A percentile compares a stretch with the other conserved stretches of the same genome.
Conservation (phyloP, 106 monocot genomes). For the Gastrodia elata region DNA sequence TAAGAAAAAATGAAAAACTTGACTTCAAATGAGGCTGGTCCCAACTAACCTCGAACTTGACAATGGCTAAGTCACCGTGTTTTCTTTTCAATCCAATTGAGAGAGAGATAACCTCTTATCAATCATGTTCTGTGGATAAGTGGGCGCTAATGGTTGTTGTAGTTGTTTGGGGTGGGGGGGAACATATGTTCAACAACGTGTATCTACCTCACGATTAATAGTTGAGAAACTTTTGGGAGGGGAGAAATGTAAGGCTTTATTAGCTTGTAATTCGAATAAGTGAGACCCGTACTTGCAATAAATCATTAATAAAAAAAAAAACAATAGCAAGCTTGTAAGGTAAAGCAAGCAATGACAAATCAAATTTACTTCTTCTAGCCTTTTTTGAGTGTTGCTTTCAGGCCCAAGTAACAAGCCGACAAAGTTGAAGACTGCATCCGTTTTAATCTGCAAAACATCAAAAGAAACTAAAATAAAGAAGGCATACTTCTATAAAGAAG, state of each 20-base stretch:
- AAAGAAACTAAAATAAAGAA: not conserved
- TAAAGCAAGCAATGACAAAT: not conserved
- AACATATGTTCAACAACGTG: too few relatives aligned
- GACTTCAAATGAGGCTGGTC: not conserved
- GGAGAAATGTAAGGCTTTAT: not conserved
- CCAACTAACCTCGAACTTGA: not conserved
- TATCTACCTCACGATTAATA: not conserved
- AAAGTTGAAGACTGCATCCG: slow-evolving; percentile 54
- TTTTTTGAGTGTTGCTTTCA: slow-evolving; percentile 74
- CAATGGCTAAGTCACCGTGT: not conserved
- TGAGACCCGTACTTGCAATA: not conserved
- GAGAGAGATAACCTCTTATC: not conserved
- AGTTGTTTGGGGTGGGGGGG: too few relatives aligned
- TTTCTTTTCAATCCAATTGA: not conserved
- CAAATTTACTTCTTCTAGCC: slow-evolving; percentile 71
- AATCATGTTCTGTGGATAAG: too few relatives aligned
- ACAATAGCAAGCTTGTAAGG: not conserved
- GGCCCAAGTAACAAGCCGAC: slow-evolving; percentile 69
- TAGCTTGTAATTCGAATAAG: not conserved
- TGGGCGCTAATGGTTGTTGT: too few relatives aligned
- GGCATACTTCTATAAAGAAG: not conserved
- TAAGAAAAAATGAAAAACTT: not conserved
- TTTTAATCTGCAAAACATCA: slow-evolving; percentile 42
- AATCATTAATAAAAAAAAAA: not conserved
- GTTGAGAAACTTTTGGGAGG: not conserved